phyloP scores from a whole-genome alignment of 1,284 basidiomycete species.

The Lignosus rhinocerotis region DNA sequence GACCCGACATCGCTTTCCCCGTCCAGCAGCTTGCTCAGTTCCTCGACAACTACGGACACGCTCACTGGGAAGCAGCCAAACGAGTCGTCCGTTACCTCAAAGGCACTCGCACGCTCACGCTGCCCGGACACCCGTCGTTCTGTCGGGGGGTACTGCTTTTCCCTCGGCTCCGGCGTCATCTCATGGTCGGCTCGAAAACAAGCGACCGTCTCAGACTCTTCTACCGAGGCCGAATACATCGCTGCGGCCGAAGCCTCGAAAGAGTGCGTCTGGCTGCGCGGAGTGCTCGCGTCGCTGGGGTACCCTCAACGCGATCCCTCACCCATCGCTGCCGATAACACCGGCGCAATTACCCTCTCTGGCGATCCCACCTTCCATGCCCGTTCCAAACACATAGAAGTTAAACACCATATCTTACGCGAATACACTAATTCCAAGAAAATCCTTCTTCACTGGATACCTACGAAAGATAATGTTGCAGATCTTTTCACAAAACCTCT shows the following conservation, averaged over 20 bases:
- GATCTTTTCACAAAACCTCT: slow-evolving; percentile 23
- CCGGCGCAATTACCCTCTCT: slow-evolving; percentile 13
- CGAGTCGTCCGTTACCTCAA: slow-evolving; percentile 31
- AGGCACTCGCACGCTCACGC: slow-evolving; percentile 15
- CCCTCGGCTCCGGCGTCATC: slow-evolving; percentile 29
- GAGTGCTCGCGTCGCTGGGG: slow-evolving; percentile 10
- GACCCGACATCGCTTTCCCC: slow-evolving; percentile 20
- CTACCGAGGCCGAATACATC: slow-evolving; percentile 33
- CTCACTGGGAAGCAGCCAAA: slow-evolving; percentile 28
- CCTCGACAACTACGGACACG: slow-evolving; percentile 6
- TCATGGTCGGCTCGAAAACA: slow-evolving; percentile 35
- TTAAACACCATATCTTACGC: slow-evolving; percentile 20
- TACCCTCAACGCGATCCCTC: background rate
- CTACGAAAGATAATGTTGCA: slow-evolving; percentile 13
- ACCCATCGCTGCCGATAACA: slow-evolving; percentile 17
- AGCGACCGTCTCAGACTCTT: slow-evolving; percentile 30
- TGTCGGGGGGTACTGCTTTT: slow-evolving; percentile 31
- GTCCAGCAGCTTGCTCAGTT: slow-evolving; percentile 21
- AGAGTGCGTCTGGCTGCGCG: slow-evolving; percentile 28
- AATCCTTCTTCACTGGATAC: slow-evolving; percentile 3
- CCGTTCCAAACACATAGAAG: slow-evolving; percentile 23
- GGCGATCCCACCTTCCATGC: slow-evolving; percentile 16
- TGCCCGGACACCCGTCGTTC: slow-evolving; percentile 17
- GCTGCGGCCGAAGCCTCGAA: slow-evolving; percentile 19
- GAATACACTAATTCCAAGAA: slow-evolving; percentile 7